phyloP scores from a whole-genome alignment of 1,284 basidiomycete species.

The Mycosarcoma mackinlayi region DNA sequence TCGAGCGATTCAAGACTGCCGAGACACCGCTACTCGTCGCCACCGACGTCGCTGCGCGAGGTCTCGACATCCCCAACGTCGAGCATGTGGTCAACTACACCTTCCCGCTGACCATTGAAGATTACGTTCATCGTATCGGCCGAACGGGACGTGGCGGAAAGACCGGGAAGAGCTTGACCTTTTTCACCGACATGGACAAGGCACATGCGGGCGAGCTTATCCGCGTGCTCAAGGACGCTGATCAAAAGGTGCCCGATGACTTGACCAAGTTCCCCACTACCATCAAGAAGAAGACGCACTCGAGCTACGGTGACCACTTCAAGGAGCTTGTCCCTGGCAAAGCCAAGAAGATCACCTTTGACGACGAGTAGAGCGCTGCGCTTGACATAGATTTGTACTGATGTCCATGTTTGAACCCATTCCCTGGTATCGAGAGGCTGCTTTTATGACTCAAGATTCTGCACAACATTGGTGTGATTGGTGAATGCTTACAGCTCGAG shows the following conservation, averaged over 20 bases:
- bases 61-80: constrained; percentile 96
- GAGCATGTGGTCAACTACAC: constrained; percentile 80
- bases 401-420: too few species aligned
- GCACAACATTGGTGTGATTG: too few species aligned
- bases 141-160: constrained; percentile 93
- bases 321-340: constrained; percentile 74
- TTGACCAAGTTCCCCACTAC: constrained; percentile 90
- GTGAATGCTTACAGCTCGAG: too few species aligned
- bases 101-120: constrained; percentile 79
- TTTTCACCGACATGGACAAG: constrained; percentile 77
- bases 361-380: constrained; percentile 30
- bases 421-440: neutral
- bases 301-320: constrained; percentile 72
- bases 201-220: constrained; percentile 94
- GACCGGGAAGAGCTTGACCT: constrained; percentile 91
- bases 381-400: neutral
- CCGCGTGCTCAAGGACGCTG: constrained; percentile 87
- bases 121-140: constrained; percentile 97
- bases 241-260: constrained; percentile 77
- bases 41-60: constrained; percentile 96
- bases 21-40: constrained; percentile 87
- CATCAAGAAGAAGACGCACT: constrained; percentile 93
- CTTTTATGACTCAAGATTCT: too few species aligned
- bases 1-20: constrained; percentile 90
- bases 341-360: constrained; percentile 73